Evolutionary conservation across 2,329 filamentous ascomycete species (phyloP), one percentile per base, ranked within the genome.

Genomic region (Cercospora sojina): DNA sequence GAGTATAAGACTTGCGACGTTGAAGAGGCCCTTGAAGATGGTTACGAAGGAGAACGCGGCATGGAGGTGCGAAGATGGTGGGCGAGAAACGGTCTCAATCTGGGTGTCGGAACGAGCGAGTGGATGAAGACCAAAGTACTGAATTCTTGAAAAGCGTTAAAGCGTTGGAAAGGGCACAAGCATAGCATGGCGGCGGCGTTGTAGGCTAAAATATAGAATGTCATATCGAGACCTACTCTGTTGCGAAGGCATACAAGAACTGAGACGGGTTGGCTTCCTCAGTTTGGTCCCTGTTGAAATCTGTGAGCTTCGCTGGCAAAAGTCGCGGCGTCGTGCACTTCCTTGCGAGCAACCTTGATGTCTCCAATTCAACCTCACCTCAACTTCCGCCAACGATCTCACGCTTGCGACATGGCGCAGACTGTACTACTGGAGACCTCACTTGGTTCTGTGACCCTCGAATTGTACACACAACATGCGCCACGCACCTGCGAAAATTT

Each of bases 1-100:
- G 92, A 96, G 78, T 97, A 97, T 79, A 93, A 94, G 78, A 96
- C 92, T 1, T 97, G 93, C 78, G 93, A 96, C 78, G 95, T 98
- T 68, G 93, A 97, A 77, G 94, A 97, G 79, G 93, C 93, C 0
- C 84, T 97, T 43, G 93, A 97, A 77, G 93, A 97, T 76, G 91
- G 92, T 23, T 86, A 94, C 3, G 86, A 87, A 41, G 86, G 83
- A 1, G 79, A 83, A 4, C 88, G 90, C 63, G 90, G 92, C 69
- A 87, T 88, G 70, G 85, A 86, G 41, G 91, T 96, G 18, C 83
- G 91, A 64, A 84, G 85, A 69, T 98, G 94, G 94, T 98, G 94
- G 94, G 90, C 91, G 25, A 82, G 84, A 70, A 94, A 95, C 72
- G 92, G 92, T 0, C 80, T 96, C 68, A 94, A 95, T 74, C 79